Evolutionary conservation across 768 basidiomycete genomes (phyloP), one percentile per base, ranked within the genome.

Genomic region (Kockovaella imperatae): DNA sequence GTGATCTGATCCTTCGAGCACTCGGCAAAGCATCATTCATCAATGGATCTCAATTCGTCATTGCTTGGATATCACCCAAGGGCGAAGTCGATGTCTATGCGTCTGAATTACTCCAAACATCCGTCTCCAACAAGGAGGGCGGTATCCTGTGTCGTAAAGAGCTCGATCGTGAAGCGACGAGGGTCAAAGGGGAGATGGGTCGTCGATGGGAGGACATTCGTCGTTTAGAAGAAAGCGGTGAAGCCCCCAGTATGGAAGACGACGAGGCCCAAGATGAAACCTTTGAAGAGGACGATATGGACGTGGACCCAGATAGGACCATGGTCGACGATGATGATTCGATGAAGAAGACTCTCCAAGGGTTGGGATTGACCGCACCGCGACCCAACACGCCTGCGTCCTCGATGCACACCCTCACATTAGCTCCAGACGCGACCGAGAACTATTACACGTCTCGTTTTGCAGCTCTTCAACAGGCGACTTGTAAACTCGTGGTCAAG

Each of bases 11-110:
- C 56, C 66, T 74, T 3, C 67, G 70, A 15, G 52, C 60, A 0
- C 67, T 74, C 24, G 74, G 74, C 30, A 66, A 68, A 47, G 57
- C 68, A 13, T 64, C 70, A 1, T 68, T 69, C 52, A 67, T 71
- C 59, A 74, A 73, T 46, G 73, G 72, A 17, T 64, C 60, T 10
- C 72, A 74, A 28, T 74, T 72, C 56, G 70, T 71, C 38, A 64
- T 74, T 35, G 52, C 71, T 21, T 72, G 66, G 61, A 68, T 74
- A 52, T 67, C 61, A 8, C 66, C 73, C 18, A 60, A 62, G 17
- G 72, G 71, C 10, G 70, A 72, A 26, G 62, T 71, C 20, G 74
- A 74, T 52, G 59, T 63, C 24, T 74, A 66, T 53, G 72, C 71
- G 36, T 70, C 68, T 41, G 74, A 73, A 34, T 59, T 69, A 20